These are phyloP conservation scores for Chaetomium cochliodes DNA, from an alignment of 495 filamentous ascomycete species.

Conservation along the genomic window DNA sequence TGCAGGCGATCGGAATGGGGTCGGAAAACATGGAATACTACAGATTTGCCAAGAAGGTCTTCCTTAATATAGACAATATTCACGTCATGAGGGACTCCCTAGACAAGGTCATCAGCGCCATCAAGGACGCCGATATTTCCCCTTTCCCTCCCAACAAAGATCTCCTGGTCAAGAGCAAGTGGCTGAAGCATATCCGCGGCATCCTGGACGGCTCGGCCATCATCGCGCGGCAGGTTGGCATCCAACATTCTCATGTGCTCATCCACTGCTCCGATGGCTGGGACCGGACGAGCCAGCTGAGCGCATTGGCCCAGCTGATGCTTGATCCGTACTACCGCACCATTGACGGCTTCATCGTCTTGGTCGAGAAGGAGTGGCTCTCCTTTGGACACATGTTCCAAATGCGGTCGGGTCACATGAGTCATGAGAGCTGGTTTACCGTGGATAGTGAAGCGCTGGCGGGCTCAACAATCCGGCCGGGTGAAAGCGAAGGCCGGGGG, in stretches of 20 bases:
- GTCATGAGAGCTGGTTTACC: conserved; percentile 93
- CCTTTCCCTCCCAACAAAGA: conserved; percentile 82
- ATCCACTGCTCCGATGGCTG: conserved; percentile 99
- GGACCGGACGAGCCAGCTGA: conserved; percentile 95
- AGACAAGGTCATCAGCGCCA: conserved; percentile 79
- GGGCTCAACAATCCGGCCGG: conserved; percentile 52
- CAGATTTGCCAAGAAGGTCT: conserved; percentile 84
- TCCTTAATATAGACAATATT: conserved; percentile 98
- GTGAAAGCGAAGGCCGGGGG: conserved; percentile 57
- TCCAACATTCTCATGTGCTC: conserved; percentile 89
- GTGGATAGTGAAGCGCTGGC: conserved; percentile 69
- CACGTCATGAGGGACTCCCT: conserved; percentile 96
- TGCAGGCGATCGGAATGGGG: conserved; percentile 90
- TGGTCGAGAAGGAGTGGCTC: conserved; percentile 97
- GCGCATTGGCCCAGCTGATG: conserved; percentile 89
- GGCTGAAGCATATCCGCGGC: conserved; percentile 86
- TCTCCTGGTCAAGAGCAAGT: conserved; percentile 75
- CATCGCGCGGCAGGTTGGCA: conserved; percentile 84
- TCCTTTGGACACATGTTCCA: conserved; percentile 98
- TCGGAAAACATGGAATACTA: conserved; percentile 99
- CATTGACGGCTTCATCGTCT: conserved; percentile 88
- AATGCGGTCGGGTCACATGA: conserved; percentile 78
- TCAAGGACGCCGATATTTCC: conserved; percentile 90
- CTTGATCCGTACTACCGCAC: conserved; percentile 96
- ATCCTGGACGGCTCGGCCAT: conserved; percentile 80